phyloP scores from a whole-genome alignment of 306 rosid species.

The Cucumis hystrix region DNA sequence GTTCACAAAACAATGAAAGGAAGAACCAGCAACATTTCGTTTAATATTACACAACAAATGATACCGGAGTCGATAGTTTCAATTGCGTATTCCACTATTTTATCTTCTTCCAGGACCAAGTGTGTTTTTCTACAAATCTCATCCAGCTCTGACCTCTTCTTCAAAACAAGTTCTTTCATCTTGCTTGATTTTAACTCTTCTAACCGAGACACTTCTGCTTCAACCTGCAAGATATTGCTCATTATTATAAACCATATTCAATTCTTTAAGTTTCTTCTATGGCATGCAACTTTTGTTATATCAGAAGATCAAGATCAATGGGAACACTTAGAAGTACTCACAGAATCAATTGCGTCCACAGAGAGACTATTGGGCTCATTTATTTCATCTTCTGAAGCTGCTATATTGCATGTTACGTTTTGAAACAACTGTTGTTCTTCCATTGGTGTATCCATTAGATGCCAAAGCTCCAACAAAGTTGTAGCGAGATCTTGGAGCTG shows the following conservation, averaged over 20 bases:
- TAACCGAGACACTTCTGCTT: constrained; percentile 58
- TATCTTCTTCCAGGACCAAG: constrained; percentile 20
- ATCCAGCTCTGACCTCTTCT: constrained; percentile 51
- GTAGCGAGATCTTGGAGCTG: constrained; percentile 52
- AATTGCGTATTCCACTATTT: constrained; percentile 18
- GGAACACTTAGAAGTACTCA: constrained; percentile 17
- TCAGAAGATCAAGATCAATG: neutral
- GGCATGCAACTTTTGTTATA: neutral
- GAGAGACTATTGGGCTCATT: constrained; percentile 49
- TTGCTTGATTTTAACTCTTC: constrained; percentile 53
- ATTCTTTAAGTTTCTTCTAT: neutral
- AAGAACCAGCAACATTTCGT: neutral
- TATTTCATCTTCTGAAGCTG: constrained; percentile 48
- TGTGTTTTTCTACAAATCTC: constrained; percentile 44
- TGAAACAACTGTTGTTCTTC: constrained; percentile 50
- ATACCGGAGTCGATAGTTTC: constrained; percentile 39
- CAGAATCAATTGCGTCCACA: constrained; percentile 28
- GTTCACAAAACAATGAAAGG: neutral
- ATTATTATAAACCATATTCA: neutral
- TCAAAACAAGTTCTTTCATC: constrained; percentile 45
- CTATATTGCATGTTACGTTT: constrained; percentile 40
- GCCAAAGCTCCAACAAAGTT: constrained; percentile 57
- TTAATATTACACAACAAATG: neutral
- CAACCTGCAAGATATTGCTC: constrained; percentile 28
- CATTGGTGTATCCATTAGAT: constrained; percentile 56